A percentile compares a stretch with the other conserved stretches of the same genome.
These are phyloP conservation scores for Penicillium atrosanguineum DNA, from an alignment of 495 filamentous ascomycete species.

Conservation along the genomic window DNA sequence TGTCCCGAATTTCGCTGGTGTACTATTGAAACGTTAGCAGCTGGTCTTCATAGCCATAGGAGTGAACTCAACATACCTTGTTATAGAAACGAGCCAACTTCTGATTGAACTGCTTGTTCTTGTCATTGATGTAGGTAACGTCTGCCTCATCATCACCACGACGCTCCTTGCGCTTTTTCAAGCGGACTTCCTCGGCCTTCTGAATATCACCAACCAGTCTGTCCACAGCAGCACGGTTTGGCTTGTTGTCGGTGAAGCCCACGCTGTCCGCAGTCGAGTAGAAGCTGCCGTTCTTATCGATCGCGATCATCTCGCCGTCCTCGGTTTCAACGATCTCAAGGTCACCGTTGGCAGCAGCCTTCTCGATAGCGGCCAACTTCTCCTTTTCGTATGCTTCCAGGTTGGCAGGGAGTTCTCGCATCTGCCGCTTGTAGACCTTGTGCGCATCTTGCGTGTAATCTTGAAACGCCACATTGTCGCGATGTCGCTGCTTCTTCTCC, in stretches of 20 bases:
- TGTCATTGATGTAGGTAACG: conserved; percentile 98
- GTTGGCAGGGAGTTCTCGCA: conserved; percentile 67
- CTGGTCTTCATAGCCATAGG: background rate
- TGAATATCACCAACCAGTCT: conserved; percentile 79
- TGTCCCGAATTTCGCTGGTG: conserved; percentile 93
- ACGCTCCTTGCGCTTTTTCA: conserved; percentile 81
- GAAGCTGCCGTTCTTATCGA: conserved; percentile 87
- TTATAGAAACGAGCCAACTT: conserved; percentile 95
- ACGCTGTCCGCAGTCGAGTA: conserved; percentile 82
- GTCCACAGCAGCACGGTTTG: conserved; percentile 87
- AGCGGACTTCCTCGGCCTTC: conserved; percentile 80
- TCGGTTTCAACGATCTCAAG: conserved; percentile 91
- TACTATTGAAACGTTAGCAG: conserved; percentile 58
- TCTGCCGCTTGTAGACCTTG: conserved; percentile 91
- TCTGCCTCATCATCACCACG: conserved; percentile 76
- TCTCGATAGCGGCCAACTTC: conserved; percentile 80
- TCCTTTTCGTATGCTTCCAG: conserved; percentile 79
- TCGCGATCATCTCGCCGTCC: conserved; percentile 89
- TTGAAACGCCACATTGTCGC: conserved; percentile 84
- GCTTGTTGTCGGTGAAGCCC: conserved; percentile 79
- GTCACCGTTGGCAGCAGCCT: conserved; percentile 73
- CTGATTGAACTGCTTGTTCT: conserved; percentile 99
- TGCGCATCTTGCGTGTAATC: conserved; percentile 83
- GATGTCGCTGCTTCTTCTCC: conserved; percentile 78
- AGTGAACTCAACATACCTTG: conserved; percentile 57